Evolutionary conservation across 2,329 filamentous ascomycete genomes (phyloP).

Genomic region (Talaromyces sp.): DNA sequence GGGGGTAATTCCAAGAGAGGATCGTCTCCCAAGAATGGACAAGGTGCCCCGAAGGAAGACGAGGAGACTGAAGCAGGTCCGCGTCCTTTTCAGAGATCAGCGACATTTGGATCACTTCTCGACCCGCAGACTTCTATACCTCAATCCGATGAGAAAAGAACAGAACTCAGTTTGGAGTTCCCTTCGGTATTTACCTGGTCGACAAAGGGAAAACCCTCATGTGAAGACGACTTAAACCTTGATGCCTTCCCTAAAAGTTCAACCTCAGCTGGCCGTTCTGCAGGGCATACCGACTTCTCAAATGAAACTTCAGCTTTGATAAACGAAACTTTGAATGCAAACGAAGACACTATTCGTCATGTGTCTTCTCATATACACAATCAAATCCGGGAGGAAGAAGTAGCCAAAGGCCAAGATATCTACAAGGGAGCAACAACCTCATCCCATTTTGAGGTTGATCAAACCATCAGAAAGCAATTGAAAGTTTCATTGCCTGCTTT

Average conservation of each 20-base stretch:
- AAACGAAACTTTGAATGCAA: no score
- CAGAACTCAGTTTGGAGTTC: background rate
- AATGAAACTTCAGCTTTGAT: no score
- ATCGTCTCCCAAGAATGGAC: background rate
- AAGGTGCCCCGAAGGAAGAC: background rate
- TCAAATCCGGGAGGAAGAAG: background rate
- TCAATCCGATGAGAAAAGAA: background rate
- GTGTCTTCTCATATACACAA: background rate
- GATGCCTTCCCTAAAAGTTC: no score
- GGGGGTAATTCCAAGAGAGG: no score
- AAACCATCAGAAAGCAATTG: background rate
- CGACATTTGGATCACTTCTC: background rate
- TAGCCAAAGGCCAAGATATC: background rate
- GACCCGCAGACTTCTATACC: background rate
- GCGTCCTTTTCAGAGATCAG: background rate
- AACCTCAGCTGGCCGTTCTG: no score
- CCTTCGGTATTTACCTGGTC: slow-evolving; percentile 2
- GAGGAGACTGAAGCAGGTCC: background rate
- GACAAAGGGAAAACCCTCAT: background rate
- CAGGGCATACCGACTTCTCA: no score
- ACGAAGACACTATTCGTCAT: background rate
- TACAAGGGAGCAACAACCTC: background rate
- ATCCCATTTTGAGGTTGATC: background rate
- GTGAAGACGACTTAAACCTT: background rate
- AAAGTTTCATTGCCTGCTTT: background rate